Conservation (phyloP, 2,329 filamentous ascomycete genomes). For the Cytospora piceae region DNA sequence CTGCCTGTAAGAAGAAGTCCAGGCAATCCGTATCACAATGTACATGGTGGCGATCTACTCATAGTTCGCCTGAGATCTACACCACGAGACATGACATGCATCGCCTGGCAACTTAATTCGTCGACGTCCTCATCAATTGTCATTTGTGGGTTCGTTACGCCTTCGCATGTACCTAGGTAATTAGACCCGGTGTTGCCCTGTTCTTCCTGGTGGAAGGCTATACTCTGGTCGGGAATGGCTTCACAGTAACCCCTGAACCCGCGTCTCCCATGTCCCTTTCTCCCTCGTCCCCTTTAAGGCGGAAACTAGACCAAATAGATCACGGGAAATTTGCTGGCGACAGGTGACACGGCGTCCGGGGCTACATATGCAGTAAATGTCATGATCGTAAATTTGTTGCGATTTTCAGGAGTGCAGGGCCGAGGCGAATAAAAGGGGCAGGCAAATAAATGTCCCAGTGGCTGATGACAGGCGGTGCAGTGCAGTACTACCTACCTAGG, state of each 20-base stretch:
- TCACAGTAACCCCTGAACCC: not conserved
- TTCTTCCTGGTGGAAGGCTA: not conserved
- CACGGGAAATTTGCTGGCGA: not conserved
- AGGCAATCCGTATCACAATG: no score
- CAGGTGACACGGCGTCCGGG: not conserved
- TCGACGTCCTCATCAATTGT: not conserved
- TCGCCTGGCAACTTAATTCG: not conserved
- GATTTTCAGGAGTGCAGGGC: conserved; percentile 1
- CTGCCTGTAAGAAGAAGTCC: not conserved
- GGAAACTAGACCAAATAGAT: not conserved
- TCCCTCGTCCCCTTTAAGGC: not conserved
- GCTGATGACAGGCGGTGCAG: not conserved
- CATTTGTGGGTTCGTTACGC: not conserved
- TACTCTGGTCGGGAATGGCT: not conserved
- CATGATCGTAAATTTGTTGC: not conserved
- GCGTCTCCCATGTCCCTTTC: not conserved
- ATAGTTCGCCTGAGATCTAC: not conserved
- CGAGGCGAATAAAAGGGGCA: not conserved
- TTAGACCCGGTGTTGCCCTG: not conserved
- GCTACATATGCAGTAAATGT: not conserved
- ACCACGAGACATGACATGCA: not conserved
- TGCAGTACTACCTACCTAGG: no score
- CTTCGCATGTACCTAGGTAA: not conserved
- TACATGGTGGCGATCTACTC: not conserved
- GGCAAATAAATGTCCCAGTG: not conserved